Evolutionary conservation across 192 early-diverging fungal genomes (phyloP).

Genomic region (Tieghemiomyces parasiticus): DNA sequence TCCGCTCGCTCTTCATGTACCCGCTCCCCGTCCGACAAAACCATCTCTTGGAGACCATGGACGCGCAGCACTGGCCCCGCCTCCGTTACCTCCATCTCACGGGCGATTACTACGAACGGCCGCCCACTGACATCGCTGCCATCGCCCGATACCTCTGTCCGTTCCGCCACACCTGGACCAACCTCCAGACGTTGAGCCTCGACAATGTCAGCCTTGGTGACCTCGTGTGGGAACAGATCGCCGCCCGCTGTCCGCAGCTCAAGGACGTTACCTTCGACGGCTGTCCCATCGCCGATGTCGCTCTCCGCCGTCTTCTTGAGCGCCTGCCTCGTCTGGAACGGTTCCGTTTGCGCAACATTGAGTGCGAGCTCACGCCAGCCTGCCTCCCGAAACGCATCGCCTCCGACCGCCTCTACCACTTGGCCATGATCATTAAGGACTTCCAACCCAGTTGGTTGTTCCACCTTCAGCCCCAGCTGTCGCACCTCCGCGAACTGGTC

Average conservation of each 20-base stretch:
- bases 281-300: neutral
- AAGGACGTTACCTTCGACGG: neutral
- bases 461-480: neutral
- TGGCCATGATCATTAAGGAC: neutral
- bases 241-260: neutral
- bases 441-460: neutral
- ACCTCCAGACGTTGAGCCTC: too few relatives aligned
- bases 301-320: neutral
- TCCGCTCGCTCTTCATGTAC: neutral
- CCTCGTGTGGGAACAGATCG: too few relatives aligned
- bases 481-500: neutral
- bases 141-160: neutral
- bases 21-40: neutral
- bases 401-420: neutral
- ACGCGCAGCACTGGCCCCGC: neutral
- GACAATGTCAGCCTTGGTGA: too few relatives aligned
- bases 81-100: neutral
- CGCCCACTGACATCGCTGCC: neutral
- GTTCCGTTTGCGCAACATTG: neutral
- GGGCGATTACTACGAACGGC: neutral
- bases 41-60: neutral
- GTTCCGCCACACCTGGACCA: neutral
- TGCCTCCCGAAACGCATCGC: neutral
- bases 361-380: neutral
- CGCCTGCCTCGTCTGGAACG: neutral